These are phyloP conservation scores for Thermothelomyces thermophilus DNA, from an alignment of 2,329 filamentous ascomycete genomes.

Conservation along the genomic window DNA sequence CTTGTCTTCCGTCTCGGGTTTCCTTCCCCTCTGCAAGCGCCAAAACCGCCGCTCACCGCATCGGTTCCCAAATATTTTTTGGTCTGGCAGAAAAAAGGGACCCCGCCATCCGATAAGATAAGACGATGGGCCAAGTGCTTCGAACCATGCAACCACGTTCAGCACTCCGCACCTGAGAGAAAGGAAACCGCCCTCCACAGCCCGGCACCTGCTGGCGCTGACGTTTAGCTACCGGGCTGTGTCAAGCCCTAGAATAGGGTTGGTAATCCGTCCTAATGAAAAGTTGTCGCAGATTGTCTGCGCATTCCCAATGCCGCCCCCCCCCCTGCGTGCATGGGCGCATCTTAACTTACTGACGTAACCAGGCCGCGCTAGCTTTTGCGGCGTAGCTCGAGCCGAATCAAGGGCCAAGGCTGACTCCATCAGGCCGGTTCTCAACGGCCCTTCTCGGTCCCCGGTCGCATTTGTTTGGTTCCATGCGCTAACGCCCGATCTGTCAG, in stretches of 20 bases:
- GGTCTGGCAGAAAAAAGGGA: conserved; percentile 22
- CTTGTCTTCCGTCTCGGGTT: neutral
- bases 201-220: neutral
- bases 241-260: neutral
- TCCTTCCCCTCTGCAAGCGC: neutral
- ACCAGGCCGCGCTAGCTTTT: conserved; percentile 21
- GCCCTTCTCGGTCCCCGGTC: too few relatives aligned
- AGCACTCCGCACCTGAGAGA: too few relatives aligned
- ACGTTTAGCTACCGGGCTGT: conserved; percentile 5
- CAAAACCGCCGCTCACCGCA: conserved; percentile 9
- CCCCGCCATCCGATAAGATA: conserved; percentile 25
- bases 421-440: neutral
- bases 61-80: conserved; percentile 18
- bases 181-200: too few relatives aligned
- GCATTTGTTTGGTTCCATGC: neutral
- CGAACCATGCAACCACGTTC: too few relatives aligned
- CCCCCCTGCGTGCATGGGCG: neutral
- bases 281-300: too few relatives aligned
- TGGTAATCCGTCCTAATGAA: too few relatives aligned
- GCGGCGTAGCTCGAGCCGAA: conserved; percentile 19
- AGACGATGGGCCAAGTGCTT: too few relatives aligned
- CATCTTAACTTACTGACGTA: conserved; percentile 24
- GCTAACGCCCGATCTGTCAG: too few relatives aligned
- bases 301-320: neutral
- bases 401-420: neutral